Evolutionary conservation across 1,284 basidiomycete species (phyloP), one percentile per base, ranked within the genome.

Genomic region (Trametes polyzona): DNA sequence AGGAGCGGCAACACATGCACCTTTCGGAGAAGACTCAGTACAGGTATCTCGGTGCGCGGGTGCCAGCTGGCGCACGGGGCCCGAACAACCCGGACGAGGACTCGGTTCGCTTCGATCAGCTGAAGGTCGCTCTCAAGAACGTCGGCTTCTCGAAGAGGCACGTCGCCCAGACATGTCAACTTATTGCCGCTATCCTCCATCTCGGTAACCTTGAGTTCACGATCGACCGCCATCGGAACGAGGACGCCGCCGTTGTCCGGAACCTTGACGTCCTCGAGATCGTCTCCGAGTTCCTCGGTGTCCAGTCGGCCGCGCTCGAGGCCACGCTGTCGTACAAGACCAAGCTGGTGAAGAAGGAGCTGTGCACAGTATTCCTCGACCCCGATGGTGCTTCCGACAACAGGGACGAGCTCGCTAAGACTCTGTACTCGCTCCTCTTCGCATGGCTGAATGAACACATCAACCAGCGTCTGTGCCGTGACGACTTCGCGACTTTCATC

Each of bases 401-500:
- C 67, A 82, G 95, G 52, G 96, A 98, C 69, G 93, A 96, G 69
- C 87, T 98, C 35, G 93, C 95, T 16, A 91, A 95, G 70, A 91
- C 92, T 0, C 83, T 98, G 0, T 98, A 99, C 72, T 94, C 93
- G 10, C 84, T 99, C 2, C 83, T 99, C 16, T 99, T 99, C 69
- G 88, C 93, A 1, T 99, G 96, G 97, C 76, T 98, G 65, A 97
- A 96, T 70, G 96, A 99, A 72, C 86, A 94, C 69, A 88, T 99
- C 77, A 98, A 99, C 73, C 89, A 96, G 67, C 92, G 91, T 52
- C 84, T 98, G 23, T 96, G 93, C 78, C 86, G 87, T 36, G 94
- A 97, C 43, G 93, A 96, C 68, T 97, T 95, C 65, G 78, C 83
- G 12, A 93, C 92, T 1, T 98, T 96, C 76, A 90, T 99, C 65